Evolutionary conservation across 2,329 filamentous ascomycete genomes (phyloP).

Genomic region (Fusarium annulatum): DNA sequence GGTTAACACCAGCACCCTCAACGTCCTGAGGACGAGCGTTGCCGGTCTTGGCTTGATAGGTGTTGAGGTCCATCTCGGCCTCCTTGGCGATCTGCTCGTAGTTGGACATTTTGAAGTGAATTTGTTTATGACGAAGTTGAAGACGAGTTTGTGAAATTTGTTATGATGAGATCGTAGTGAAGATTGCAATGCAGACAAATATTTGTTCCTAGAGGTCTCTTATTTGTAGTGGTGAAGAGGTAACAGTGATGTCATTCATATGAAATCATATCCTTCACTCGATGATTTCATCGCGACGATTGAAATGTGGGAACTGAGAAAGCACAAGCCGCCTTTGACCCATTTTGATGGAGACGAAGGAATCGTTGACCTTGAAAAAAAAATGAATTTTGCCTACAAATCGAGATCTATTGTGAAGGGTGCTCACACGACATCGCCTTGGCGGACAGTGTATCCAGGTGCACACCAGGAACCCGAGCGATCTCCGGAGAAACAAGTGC

Average conservation of each 20-base stretch:
- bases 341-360: neutral
- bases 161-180: neutral
- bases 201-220: neutral
- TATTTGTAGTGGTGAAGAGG: constrained; percentile 27
- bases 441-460: constrained; percentile 4
- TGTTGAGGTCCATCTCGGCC: constrained; percentile 61
- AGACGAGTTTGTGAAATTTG: neutral
- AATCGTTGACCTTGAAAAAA: neutral
- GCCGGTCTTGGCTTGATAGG: constrained; percentile 60
- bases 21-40: constrained; percentile 51
- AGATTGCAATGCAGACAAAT: neutral
- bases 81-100: constrained; percentile 57
- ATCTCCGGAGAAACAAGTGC: neutral
- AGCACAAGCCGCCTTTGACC: neutral
- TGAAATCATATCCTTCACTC: constrained; percentile 41
- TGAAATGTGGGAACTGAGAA: constrained; percentile 32
- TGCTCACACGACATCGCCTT: constrained; percentile 4
- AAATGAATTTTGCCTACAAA: neutral
- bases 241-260: constrained; percentile 38
- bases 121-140: neutral
- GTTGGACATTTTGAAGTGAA: constrained; percentile 44
- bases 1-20: constrained; percentile 57
- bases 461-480: neutral
- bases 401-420: constrained; percentile 20
- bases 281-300: constrained; percentile 42